Base-by-base conservation (phyloP, 2,329 filamentous ascomycete species). In the Mycosphaerella sp. region DNA sequence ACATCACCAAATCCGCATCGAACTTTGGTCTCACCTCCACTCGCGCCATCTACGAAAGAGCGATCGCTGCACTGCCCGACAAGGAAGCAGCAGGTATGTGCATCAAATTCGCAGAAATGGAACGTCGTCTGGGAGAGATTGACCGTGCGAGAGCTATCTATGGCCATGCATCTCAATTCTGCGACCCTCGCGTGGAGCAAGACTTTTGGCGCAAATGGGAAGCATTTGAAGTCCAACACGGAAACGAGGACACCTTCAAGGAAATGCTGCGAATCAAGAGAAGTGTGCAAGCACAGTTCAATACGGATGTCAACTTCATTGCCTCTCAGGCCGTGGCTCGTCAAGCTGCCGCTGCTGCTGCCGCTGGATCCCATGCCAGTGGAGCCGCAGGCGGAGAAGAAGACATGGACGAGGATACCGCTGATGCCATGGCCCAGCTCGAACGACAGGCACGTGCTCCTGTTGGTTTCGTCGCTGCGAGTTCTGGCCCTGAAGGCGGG, bases 241-340 rank as follows among this genome's bases (percentile, higher is more conserved):
- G 93, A 61, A 98, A 98, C 73, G 95, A 98, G 71, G 93, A 98
- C 70, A 98, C 95, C 0, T 98, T 95, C 79, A 96, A 95, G 76
- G 93, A 98, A 70, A 98, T 98, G 93, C 78, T 97, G 59, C 85
- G 93, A 31, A 90, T 98, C 77, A 98, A 97, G 79, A 80, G 93
- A 69, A 95, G 89, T 72, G 93, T 98, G 10, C 90, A 96, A 72
- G 92, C 93, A 50, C 89, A 96, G 74, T 98, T 95, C 78, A 97
- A 97, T 68, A 98, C 95, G 43, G 93, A 98, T 67, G 92, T 98
- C 77, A 95, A 91, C 70, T 98, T 96, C 68, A 96, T 98, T 71
- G 93, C 93, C 8, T 95, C 89, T 4, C 93, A 98, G 71, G 93
- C 93, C 26, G 78, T 98, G 62, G 90, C 90, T 21, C 83, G 90